Base-by-base conservation (phyloP, 441 rosid species). In the Gossypium laxum region DNA sequence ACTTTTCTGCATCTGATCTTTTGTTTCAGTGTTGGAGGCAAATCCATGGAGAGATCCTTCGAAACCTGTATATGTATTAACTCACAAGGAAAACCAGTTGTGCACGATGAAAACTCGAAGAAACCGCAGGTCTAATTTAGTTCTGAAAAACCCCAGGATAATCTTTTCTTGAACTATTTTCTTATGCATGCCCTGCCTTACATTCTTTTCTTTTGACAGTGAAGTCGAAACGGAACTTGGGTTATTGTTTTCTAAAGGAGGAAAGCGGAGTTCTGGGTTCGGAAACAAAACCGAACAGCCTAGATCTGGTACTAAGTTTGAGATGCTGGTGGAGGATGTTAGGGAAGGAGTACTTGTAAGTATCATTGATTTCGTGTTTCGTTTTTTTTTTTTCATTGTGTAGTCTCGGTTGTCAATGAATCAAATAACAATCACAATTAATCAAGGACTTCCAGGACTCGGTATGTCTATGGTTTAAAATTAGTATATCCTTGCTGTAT, bases 61-160 rank as follows among this genome's bases (percentile, higher is more conserved):
- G 4, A 91, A 94, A 83, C 91, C 96, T 0, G 93, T 94, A 0
- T 90, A 91, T 72, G 93, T 94, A 67, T 81, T 94, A 61, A 94
- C 96, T 65, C 94, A 87, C 0, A 80, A 83, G 62, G 86, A 91
- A 81, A 91, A 91, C 78, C 96, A 90, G 64, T 48, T 94, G 58
- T 90, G 97, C 83, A 91, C 96, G 5, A 94, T 91, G 98, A 91
- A 89, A 79, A 91, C 98, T 38, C 85, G 97, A 79, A 90, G 89
- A 81, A 85, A 86, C 59, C 91, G 87, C 86, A 90, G 96, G 98
- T 90, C 51, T 74, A 68, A 10, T 56, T 10, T 75, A 55, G 65
- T 64, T 79, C 57, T 4, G 7, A 45, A 45, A 21, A 45, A 21
- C 69, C 12, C 67, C 12, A 26, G 2, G 22, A 12, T 62, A 24